Conservation (phyloP, 495 filamentous ascomycete species). For the Penicillium roqueforti region DNA sequence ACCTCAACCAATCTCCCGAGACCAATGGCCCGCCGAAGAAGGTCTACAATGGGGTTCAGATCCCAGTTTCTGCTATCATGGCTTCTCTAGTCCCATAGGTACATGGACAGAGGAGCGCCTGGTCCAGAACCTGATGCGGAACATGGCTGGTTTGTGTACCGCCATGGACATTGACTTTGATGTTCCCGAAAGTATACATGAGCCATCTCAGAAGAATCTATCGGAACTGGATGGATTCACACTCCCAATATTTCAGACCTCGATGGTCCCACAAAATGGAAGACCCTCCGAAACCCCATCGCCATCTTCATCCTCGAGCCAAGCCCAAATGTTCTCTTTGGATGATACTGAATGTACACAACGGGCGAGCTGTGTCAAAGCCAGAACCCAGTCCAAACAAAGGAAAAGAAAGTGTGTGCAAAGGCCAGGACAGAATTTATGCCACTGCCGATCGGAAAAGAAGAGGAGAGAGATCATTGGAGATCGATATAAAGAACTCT, state of each 20-base stretch:
- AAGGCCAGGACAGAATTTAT: constrained; percentile 21
- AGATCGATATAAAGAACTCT: constrained; percentile 19
- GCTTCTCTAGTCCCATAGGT: constrained; percentile 23
- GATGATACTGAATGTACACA: not conserved
- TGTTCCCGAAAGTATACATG: not conserved
- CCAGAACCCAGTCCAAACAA: not conserved
- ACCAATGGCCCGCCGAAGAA: constrained; percentile 5
- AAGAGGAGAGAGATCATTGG: constrained; percentile 21
- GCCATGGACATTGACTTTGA: constrained; percentile 13
- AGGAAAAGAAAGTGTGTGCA: constrained; percentile 26
- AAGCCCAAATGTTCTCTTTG: not conserved
- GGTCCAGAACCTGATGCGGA: constrained; percentile 22
- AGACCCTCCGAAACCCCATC: not conserved
- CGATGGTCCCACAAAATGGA: not conserved
- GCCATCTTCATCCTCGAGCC: not conserved
- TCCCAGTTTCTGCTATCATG: constrained; percentile 27
- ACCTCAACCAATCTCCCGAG: not conserved
- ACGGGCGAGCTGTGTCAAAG: constrained; percentile 1
- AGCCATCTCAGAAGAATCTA: not conserved
- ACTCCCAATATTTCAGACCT: constrained; percentile 2
- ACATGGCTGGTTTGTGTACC: constrained; percentile 18
- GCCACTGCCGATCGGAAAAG: constrained; percentile 27
- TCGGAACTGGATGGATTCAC: not conserved
- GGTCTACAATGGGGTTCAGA: constrained; percentile 27
- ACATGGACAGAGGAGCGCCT: constrained; percentile 26